Evolutionary conservation across 2,329 filamentous ascomycete species (phyloP), one percentile per base, ranked within the genome.

Genomic region (Escovopsis sp.): DNA sequence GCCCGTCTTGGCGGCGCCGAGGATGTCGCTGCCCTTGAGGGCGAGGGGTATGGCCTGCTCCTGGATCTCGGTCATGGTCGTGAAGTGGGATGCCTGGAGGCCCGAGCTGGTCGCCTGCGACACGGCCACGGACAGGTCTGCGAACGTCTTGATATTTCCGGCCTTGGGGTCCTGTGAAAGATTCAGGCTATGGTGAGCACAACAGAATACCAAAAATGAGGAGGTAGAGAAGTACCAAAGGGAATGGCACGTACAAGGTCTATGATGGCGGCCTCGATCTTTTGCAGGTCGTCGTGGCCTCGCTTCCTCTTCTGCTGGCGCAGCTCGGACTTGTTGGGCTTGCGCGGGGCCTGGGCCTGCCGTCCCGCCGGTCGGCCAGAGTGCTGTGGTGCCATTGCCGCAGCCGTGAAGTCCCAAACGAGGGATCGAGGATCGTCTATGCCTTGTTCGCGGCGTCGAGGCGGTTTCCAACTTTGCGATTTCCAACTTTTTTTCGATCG

Each of bases 1-100:
- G 41, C 89, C 89, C 0, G 89, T 96, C 64, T 94, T 95, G 35
- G 91, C 91, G 5, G 91, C 91, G 36, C 88, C 91, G 35, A 98
- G 77, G 35, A 98, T 84, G 59, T 98, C 91, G 45, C 70, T 69
- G 44, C 85, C 85, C 61, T 93, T 84, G 48, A 98, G 72, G 8
- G 85, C 88, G 47, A 87, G 71, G 6, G 85, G 87, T 46, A 98
- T 82, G n/a, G 88, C 87, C 55, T 81, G 81, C 39, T 82, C 74
- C 66, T 98, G 91, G 53, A 98, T 85, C 50, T 94, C 88, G 47
- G 91, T 98, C 51, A 95, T 70, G 39, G 76, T 80, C 55, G 88
- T 84, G 67, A 89, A 98, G 60, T 96, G 87, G 11, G 85, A 87
- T 35, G 82, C 73, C 49, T 88, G 77, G 48, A 98, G 76, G 41